Evolutionary conservation across 2,329 filamentous ascomycete species (phyloP), one percentile per base, ranked within the genome.

Genomic region (Cadophora malorum): DNA sequence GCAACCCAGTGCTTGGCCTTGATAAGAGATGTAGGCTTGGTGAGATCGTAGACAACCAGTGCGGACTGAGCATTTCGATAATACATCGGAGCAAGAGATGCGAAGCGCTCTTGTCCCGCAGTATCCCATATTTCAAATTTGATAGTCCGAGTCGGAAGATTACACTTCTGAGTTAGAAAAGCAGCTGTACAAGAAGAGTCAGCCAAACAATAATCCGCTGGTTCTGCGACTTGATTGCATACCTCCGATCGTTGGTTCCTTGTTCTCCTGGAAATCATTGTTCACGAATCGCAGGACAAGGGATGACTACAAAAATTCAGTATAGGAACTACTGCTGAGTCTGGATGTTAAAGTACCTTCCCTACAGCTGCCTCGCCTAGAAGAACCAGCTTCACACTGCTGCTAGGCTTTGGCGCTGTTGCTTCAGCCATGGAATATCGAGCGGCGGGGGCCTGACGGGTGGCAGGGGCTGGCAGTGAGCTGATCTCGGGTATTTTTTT

Each of bases 1-100:
- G 95, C 95, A 66, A 99, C 94, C 95, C 95, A 99, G 85, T 98
- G 95, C 83, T 97, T 97, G 64, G 96, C 96, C 84, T 99, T 98
- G 81, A 93, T 89, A 74, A 99, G 90, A 59, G 94, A 97, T 61
- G 93, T 96, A 53, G 94, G 92, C 81, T 98, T 98, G 71, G 96
- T 99, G 76, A 99, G 90, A 79, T 99, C 95, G 88, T 98, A 99
- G 79, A 98, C 95, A 70, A 99, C 95, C 74, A 99, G 91, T 16
- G 96, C 96, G 72, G 94, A 94, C 83, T 98, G 95, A 63, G 96
- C 96, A 80, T 99, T 98, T 81, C 95, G 94, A 85, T 98, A 98
- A 87, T 99, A 99, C 96, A 98, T 98, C 76, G 95, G 96, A 63
- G 96, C 96, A 69, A 98, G 88, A 63, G 92, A 96, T 75, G 95